These are phyloP conservation scores for Cutaneotrichosporon sp. DNA, from an alignment of 1,284 basidiomycete genomes.

Conservation along the genomic window DNA sequence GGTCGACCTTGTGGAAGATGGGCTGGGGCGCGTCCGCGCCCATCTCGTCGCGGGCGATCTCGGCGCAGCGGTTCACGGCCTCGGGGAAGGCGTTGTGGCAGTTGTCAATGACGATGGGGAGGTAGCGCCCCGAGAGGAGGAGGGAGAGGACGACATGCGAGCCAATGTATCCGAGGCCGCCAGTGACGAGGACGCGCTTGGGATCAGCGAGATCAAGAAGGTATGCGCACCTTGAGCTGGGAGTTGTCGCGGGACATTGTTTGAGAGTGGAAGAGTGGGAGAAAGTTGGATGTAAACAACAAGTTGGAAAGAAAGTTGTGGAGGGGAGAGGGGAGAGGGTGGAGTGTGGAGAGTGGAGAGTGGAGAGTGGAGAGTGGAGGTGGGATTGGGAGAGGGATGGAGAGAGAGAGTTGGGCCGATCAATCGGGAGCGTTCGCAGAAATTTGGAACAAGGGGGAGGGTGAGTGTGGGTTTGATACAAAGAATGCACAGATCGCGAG, in stretches of 20 bases:
- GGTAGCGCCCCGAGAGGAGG: conserved; percentile 83
- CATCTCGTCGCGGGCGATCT: conserved; percentile 68
- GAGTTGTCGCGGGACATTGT: conserved; percentile 13
- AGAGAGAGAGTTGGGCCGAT: neutral
- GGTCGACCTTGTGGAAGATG: conserved; percentile 62
- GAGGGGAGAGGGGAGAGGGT: neutral
- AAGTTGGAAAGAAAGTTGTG: neutral
- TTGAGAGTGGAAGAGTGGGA: neutral
- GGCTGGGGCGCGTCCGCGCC: conserved; percentile 43
- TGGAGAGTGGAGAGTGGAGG: neutral
- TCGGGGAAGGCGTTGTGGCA: conserved; percentile 83
- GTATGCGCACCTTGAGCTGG: conserved; percentile 25
- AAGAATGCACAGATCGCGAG: neutral
- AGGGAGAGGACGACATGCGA: conserved; percentile 87
- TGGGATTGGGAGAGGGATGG: too few relatives aligned
- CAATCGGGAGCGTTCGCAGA: neutral
- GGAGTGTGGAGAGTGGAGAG: neutral
- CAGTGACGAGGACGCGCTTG: conserved; percentile 53
- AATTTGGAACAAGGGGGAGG: neutral
- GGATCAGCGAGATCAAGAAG: conserved; percentile 23
- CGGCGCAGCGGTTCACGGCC: conserved; percentile 67
- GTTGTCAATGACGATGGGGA: conserved; percentile 91
- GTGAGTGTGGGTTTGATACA: neutral
- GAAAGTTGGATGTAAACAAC: conserved; percentile 1
- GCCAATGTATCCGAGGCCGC: conserved; percentile 61